Conservation (phyloP, 139 green algal species). For the Picochlorum sp. region DNA sequence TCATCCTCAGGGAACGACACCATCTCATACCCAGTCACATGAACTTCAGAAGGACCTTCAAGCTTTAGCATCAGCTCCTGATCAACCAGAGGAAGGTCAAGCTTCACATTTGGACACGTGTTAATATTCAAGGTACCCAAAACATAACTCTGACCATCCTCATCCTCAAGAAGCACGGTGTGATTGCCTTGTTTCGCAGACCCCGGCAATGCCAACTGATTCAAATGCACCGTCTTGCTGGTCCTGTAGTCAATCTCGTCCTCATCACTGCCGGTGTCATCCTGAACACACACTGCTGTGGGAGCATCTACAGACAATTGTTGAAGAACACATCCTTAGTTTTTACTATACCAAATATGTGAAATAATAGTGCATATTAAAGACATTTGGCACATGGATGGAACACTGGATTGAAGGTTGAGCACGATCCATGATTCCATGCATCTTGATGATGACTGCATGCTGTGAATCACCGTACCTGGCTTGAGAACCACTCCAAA, state of each 20-base stretch:
- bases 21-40: constrained; percentile 24
- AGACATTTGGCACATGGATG: too few relatives aligned
- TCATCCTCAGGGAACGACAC: constrained; percentile 1
- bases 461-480: neutral
- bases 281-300: constrained; percentile 4
- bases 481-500: neutral
- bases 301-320: neutral
- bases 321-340: too few relatives aligned
- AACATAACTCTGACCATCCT: constrained; percentile 19
- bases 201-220: constrained; percentile 22
- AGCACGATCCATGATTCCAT: too few relatives aligned
- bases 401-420: neutral
- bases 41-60: constrained; percentile 18
- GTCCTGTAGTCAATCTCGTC: constrained; percentile 7
- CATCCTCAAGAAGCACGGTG: constrained; percentile 21
- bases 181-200: constrained; percentile 16
- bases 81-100: constrained; percentile 18
- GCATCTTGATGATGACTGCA: too few relatives aligned
- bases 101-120: constrained; percentile 18
- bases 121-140: constrained; percentile 22
- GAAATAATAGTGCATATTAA: too few relatives aligned
- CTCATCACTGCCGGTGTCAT: constrained; percentile 14
- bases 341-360: neutral
- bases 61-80: constrained; percentile 21
- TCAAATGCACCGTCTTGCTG: constrained; percentile 20